Evolutionary conservation across 1,284 basidiomycete genomes (phyloP), one percentile per base, ranked within the genome.

Genomic region (Boletus semigastroideus): DNA sequence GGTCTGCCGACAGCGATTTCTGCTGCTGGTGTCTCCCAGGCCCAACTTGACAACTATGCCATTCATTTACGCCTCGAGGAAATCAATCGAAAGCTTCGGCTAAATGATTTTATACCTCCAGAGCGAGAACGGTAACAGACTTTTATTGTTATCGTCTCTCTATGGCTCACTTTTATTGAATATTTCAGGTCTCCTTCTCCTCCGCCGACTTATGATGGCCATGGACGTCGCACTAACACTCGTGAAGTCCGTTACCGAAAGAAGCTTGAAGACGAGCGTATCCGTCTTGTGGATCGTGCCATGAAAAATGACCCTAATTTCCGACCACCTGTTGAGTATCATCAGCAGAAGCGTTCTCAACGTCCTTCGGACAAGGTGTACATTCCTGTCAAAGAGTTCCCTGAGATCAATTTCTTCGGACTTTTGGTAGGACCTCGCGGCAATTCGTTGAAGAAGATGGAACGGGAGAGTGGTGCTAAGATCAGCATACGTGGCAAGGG

Each of bases 401-500:
- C 97, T 5, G 96, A 99, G 74, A 99, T 99, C 79, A 99, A 99
- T 73, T 99, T 99, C 74, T 99, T 99, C 65, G 97, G 97, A 64
- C 78, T 99, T 54, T 84, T 99, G 54, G 96, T 99, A 57, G 97
- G 97, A 38, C 97, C 97, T 63, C 90, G 97, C 65, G 97, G 97
- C 44, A 99, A 99, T 71, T 96, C 94, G 74, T 76, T 99, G 77
- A 99, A 99, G 80, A 95, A 93, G 72, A 99, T 99, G 97, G 97
- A 99, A 74, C 80, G 92, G 51, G 93, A 99, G 64, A 93, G 90
- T 65, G 97, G 97, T 25, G 97, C 97, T 17, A 99, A 99, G 75
- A 99, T 99, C 65, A 93, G 90, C 60, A 99, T 99, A 62, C 85
- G 97, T 57, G 97, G 97, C 49, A 98, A 98, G 74, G 97, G 97